Conservation (phyloP, 192 early-diverging fungal genomes). For the Chytriomyces sp. region DNA sequence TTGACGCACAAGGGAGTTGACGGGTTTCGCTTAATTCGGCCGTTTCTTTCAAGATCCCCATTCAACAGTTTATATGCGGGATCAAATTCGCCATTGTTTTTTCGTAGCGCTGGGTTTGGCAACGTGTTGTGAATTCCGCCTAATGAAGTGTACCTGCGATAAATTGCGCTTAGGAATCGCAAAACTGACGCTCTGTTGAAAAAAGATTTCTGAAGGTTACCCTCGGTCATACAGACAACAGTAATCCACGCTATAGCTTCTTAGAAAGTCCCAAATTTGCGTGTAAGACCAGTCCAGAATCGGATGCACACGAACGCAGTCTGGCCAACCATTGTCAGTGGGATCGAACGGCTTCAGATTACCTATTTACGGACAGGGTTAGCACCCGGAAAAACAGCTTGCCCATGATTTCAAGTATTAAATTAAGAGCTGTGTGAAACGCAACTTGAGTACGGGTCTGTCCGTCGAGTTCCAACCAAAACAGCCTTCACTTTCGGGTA, state of each 20-base stretch:
- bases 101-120: slow-evolving; percentile 79
- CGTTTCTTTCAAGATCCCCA: slow-evolving; percentile 68
- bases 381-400: neutral
- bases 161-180: neutral
- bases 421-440: neutral
- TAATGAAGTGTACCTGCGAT: slow-evolving; percentile 84
- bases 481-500: slow-evolving; percentile 70
- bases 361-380: slow-evolving; percentile 34
- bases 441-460: slow-evolving; percentile 56
- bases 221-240: slow-evolving; percentile 89
- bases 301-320: slow-evolving; percentile 88
- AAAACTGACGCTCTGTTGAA: neutral
- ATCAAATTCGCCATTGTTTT: slow-evolving; percentile 55
- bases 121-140: slow-evolving; percentile 82
- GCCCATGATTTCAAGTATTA: neutral
- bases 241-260: slow-evolving; percentile 71
- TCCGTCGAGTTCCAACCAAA: slow-evolving; percentile 73
- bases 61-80: slow-evolving; percentile 69
- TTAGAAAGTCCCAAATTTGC: slow-evolving; percentile 82
- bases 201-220: slow-evolving; percentile 44
- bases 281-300: slow-evolving; percentile 89
- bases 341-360: slow-evolving; percentile 50
- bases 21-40: slow-evolving; percentile 49
- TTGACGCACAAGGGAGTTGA: neutral
- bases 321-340: slow-evolving; percentile 90